phyloP scores from a whole-genome alignment of 768 basidiomycete species.

The Amanita polypyramis region DNA sequence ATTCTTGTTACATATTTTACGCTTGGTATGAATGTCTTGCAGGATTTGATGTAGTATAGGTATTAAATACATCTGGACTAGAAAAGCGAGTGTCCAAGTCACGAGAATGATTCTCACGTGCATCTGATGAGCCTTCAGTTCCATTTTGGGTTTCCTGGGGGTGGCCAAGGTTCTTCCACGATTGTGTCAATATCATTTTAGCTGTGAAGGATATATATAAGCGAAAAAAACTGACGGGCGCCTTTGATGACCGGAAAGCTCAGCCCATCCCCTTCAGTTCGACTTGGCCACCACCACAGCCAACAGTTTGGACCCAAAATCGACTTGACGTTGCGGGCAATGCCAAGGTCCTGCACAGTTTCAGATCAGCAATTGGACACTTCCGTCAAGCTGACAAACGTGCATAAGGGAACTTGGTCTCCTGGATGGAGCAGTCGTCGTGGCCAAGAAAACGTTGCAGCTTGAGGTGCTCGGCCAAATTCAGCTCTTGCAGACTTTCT shows the following conservation, averaged over 20 bases:
- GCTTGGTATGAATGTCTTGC: no score
- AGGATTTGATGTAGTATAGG: no score
- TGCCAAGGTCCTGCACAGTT: conserved; percentile 61
- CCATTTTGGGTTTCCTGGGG: not conserved
- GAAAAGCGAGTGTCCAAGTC: not conserved
- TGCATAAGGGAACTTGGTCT: conserved; percentile 93
- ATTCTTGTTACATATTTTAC: no score
- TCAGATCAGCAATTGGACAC: conserved; percentile 10
- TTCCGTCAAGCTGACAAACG: conserved; percentile 15
- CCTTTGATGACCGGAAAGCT: conserved; percentile 60
- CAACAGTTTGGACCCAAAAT: conserved; percentile 68
- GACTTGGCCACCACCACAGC: conserved; percentile 78
- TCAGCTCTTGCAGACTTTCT: conserved; percentile 97
- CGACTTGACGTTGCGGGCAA: conserved; percentile 60
- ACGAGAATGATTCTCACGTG: not conserved
- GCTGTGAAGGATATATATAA: no score
- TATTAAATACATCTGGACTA: no score
- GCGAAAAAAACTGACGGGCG: conserved; percentile 36
- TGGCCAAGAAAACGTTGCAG: not conserved
- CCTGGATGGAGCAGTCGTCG: not conserved
- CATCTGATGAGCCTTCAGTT: not conserved
- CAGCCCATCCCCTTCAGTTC: conserved; percentile 62
- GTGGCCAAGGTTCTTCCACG: conserved; percentile 6
- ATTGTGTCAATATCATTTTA: not conserved
- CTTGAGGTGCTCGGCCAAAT: conserved; percentile 43